Base-by-base conservation (phyloP, 2,329 filamentous ascomycete species). In the Ascosphaera acerosa region DNA sequence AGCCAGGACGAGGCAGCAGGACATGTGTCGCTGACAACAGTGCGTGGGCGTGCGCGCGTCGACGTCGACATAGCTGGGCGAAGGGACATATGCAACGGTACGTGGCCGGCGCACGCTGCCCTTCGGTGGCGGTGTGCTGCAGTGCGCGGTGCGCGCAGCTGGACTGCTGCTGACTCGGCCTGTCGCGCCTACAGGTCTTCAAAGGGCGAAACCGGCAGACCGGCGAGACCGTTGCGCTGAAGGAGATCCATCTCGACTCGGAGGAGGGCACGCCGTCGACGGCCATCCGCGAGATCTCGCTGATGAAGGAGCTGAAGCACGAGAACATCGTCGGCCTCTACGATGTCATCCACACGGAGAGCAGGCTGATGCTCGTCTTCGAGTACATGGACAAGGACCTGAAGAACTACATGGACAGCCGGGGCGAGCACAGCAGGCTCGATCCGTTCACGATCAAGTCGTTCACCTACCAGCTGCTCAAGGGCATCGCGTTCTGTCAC, bases 31-130 rank as follows among this genome's bases (percentile, higher is more conserved):
- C n/a, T n/a, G n/a, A n/a, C n/a, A n/a, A n/a, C n/a, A n/a, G n/a
- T n/a, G n/a, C n/a, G n/a, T n/a, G n/a, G n/a, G n/a, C n/a, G n/a
- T n/a, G n/a, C n/a, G n/a, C n/a, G n/a, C n/a, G n/a, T n/a, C n/a
- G n/a, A n/a, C 12, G 32, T 29, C 25, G 30, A 19, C 39, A 23
- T 41, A 59, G 75, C 66, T 97, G 41, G 87, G 87, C 46, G 87
- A 97, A 61, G 87, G 87, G 37, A 97, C 87, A 18, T 97, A 97
- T 67, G 87, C 87, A 19, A 97, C 87, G 19, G 87, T 91, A 62
- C 46, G 70, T 37, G 33, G 23, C 19, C 18, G 29, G 17, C 20
- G 31, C 10, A 19, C 30, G 32, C 34, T 31, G 15, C 6, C 25
- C 15, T 33, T 32, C 28, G 6, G 32, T 10, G 31, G 30, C 22